A percentile compares a stretch with the other conserved stretches of the same genome.
Evolutionary conservation across 2,329 filamentous ascomycete species (phyloP).

Genomic region (Sphaerostilbella broomeana): DNA sequence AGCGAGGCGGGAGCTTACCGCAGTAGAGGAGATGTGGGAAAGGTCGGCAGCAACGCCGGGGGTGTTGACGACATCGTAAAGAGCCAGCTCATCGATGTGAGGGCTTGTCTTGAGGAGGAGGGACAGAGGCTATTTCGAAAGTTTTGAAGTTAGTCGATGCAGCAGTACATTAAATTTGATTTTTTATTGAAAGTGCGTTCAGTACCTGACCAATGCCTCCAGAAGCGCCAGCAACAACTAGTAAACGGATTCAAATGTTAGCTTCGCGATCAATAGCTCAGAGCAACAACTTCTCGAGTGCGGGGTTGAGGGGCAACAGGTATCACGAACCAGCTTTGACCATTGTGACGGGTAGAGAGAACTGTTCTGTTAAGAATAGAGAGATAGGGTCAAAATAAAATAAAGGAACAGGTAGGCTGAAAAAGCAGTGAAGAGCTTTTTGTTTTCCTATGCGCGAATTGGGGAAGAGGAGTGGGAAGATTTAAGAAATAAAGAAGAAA

Average conservation of each 20-base stretch:
- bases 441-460: no score
- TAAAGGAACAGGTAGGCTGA: background rate
- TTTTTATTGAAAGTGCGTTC: no score
- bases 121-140: conserved; percentile 69
- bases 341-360: conserved; percentile 9
- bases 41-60: conserved; percentile 93
- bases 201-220: conserved; percentile 99
- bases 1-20: conserved; percentile 43
- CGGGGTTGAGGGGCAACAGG: conserved; percentile 13
- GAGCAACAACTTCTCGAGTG: conserved; percentile 1
- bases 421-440: background rate
- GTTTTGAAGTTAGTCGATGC: conserved; percentile 2
- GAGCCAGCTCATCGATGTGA: conserved; percentile 82
- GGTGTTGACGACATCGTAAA: conserved; percentile 99
- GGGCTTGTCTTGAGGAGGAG: conserved; percentile 90
- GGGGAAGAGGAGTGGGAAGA: background rate
- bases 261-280: background rate
- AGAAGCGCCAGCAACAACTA: conserved; percentile 86
- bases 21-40: conserved; percentile 90
- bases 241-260: conserved; percentile 2
- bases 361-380: background rate
- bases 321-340: conserved; percentile 13
- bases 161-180: no score
- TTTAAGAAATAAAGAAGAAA: background rate
- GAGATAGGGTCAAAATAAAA: no score